A percentile compares a stretch with the other conserved stretches of the same genome.
Evolutionary conservation across 768 basidiomycete genomes (phyloP).

Genomic region (Psilocybe tampanensis): DNA sequence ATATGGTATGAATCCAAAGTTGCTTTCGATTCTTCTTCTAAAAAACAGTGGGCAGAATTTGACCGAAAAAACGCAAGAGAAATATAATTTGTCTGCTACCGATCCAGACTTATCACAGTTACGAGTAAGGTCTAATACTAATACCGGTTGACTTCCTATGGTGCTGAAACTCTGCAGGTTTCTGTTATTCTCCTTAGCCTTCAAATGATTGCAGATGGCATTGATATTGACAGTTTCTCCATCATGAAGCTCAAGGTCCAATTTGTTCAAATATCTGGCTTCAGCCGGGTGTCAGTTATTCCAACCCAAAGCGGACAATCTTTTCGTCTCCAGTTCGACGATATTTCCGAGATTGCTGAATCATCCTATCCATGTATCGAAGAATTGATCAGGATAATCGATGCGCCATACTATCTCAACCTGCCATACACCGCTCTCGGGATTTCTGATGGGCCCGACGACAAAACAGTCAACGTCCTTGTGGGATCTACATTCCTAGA

Average conservation of each 20-base stretch:
- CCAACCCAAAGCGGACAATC: constrained; percentile 49
- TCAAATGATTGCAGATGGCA: constrained; percentile 68
- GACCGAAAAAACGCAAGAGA: not conserved
- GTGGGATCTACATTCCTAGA: constrained; percentile 71
- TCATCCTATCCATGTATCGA: constrained; percentile 57
- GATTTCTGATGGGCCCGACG: constrained; percentile 42
- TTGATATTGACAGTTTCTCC: constrained; percentile 50
- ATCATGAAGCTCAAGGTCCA: constrained; percentile 65
- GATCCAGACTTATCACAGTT: constrained; percentile 53
- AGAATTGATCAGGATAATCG: constrained; percentile 59
- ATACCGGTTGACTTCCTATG: not conserved
- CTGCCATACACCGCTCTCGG: constrained; percentile 47
- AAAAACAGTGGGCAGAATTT: not conserved
- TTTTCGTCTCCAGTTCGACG: constrained; percentile 58
- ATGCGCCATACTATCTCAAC: constrained; percentile 53
- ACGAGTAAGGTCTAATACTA: constrained; percentile 36
- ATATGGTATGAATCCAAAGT: constrained; percentile 35
- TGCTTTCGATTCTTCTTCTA: not conserved
- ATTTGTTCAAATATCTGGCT: constrained; percentile 54
- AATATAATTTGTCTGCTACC: constrained; percentile 12
- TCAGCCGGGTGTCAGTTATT: constrained; percentile 47
- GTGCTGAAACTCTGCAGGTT: constrained; percentile 35
- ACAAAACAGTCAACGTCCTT: constrained; percentile 44
- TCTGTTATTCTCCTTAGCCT: constrained; percentile 60
- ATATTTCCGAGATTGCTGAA: constrained; percentile 42